Base-by-base conservation (phyloP, 306 rosid species). In the Phaseolus lunatus region DNA sequence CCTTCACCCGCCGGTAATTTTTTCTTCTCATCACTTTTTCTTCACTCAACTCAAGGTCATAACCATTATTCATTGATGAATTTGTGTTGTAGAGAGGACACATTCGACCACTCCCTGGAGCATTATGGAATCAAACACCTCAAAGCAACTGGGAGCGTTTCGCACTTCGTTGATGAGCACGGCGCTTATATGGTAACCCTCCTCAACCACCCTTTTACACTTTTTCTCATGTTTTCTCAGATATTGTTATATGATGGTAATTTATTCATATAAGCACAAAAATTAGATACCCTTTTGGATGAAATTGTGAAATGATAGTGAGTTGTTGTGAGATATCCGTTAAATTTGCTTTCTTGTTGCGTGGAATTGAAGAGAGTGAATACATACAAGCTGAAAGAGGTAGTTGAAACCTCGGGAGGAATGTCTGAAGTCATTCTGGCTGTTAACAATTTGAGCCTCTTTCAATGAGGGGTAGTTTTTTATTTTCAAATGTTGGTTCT, bases 101-200 rank as follows among this genome's bases (percentile, higher is more conserved):
- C 72, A 18, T 91, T 89, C 57, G 92, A 89, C 66, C 80, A 89
- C 14, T 85, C 93, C 1, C 75, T 93, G 85, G 96, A 93, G 37
- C 58, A 70, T 27, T 93, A 93, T 35, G 95, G 90, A 73, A 84
- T 93, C 82, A 78, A 63, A 29, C 81, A 91, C 41, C 78, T 77
- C 47, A 93, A 87, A 70, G 90, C 93, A 1, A 88, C 93, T 19
- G 98, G 95, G 22, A 84, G 13, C 58, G 45, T 91, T 73, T 52
- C 78, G 79, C 94, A 91, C 80, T 87, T 84, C 62, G 82, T 89
- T 33, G 94, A 89, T 72, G 63, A 45, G 57, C 87, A 76, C 43
- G 93, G 88, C 70, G 65, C 23, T 52, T 86, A 62, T 79, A 84
- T 85, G 93, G 97, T 92, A 2, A 20, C 4, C 26, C 3, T 63